Conservation (phyloP, 345 rosid species). For the Moringa oleifera region DNA sequence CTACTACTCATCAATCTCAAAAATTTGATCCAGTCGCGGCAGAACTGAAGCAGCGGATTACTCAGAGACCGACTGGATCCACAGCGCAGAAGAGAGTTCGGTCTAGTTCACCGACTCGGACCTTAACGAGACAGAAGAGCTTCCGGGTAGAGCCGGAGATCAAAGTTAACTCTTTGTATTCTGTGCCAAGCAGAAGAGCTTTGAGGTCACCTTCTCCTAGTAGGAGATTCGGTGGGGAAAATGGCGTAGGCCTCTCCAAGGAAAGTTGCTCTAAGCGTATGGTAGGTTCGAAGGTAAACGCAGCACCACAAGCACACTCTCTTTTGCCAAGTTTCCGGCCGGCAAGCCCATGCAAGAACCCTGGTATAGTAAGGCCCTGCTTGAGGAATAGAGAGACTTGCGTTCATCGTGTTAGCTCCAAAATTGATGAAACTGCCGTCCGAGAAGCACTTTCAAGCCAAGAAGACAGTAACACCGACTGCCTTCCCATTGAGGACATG, state of each 20-base stretch:
- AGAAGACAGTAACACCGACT: conserved; percentile 22
- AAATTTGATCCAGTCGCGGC: conserved; percentile 14
- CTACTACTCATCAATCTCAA: conserved; percentile 17
- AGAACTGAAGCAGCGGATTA: conserved; percentile 21
- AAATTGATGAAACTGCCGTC: conserved; percentile 39
- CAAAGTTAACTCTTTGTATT: conserved; percentile 14
- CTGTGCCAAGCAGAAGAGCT: conserved; percentile 22
- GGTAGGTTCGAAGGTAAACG: conserved; percentile 22
- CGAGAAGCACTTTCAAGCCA: conserved; percentile 30
- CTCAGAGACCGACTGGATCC: conserved; percentile 20
- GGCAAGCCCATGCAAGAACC: conserved; percentile 20
- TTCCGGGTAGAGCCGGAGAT: conserved; percentile 43
- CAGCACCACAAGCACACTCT: conserved; percentile 17
- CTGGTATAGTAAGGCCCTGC: conserved; percentile 19
- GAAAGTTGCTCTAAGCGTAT: conserved; percentile 30
- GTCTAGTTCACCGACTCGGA: conserved; percentile 53
- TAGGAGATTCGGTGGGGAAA: conserved; percentile 43
- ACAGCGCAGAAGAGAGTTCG: conserved; percentile 44
- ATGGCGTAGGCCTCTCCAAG: conserved; percentile 17
- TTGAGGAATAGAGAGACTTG: conserved; percentile 42
- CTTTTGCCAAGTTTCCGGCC: conserved; percentile 32
- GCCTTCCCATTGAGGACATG: conserved; percentile 44
- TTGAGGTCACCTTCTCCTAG: conserved; percentile 58
- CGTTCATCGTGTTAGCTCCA: conserved; percentile 51
- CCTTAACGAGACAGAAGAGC: conserved; percentile 58